These are phyloP conservation scores for Phytomonas serpens DNA, from an alignment of 208 protist species.

Conservation along the genomic window DNA sequence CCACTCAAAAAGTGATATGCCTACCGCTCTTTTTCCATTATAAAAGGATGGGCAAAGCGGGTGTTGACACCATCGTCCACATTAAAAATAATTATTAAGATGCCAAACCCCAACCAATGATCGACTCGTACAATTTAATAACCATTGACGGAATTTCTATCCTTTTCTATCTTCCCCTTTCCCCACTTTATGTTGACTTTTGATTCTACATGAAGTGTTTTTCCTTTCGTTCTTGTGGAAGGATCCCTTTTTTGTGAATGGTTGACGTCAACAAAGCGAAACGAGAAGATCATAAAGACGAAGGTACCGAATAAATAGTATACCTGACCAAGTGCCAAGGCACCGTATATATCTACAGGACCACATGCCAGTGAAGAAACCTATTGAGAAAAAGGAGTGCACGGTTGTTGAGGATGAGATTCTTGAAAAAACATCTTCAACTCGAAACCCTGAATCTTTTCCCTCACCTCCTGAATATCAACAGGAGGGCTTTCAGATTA, in stretches of 20 bases:
- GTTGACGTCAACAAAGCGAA: not conserved
- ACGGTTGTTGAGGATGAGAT: not conserved
- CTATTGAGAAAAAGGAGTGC: not conserved
- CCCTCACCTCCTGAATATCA: conserved; percentile 10
- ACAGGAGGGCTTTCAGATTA: not conserved
- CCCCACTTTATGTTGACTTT: not conserved
- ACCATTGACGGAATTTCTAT: not conserved
- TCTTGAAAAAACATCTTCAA: not conserved
- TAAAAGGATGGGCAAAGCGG: not conserved
- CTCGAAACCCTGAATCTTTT: not conserved
- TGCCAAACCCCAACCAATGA: not conserved
- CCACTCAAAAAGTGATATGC: not conserved
- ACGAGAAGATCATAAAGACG: conserved; percentile 1
- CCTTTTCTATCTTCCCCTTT: conserved; percentile 3
- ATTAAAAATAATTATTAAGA: not conserved
- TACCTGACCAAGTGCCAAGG: not conserved
- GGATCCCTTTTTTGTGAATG: not conserved
- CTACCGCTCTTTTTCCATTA: not conserved
- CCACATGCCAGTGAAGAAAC: not conserved
- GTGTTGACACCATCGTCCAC: not conserved
- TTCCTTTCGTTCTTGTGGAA: not conserved
- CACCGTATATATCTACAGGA: not conserved
- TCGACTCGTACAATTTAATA: not conserved
- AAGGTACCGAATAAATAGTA: not conserved
- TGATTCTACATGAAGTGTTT: not conserved